A percentile compares a stretch with the other conserved stretches of the same genome.
Conservation (phyloP, 306 rosid genomes). For the Corylus heterophylla region DNA sequence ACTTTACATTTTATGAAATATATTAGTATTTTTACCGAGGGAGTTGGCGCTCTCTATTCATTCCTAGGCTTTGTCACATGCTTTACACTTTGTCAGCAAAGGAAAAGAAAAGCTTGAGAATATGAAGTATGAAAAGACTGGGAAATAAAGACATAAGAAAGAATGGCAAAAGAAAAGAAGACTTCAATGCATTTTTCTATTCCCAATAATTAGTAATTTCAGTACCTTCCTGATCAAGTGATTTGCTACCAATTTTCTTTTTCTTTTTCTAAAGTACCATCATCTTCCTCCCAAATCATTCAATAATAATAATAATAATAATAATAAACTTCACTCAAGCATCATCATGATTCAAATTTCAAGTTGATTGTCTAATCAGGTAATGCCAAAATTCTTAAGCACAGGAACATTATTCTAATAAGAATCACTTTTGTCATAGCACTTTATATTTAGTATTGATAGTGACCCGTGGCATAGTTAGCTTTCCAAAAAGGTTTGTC, state of each 20-base stretch:
- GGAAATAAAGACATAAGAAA: constrained; percentile 30
- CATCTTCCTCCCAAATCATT: background rate
- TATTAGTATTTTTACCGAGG: constrained; percentile 44
- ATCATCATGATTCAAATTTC: constrained; percentile 18
- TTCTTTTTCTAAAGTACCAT: background rate
- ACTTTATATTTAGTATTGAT: constrained; percentile 35
- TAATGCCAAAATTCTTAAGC: constrained; percentile 7
- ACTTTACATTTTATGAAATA: constrained; percentile 58
- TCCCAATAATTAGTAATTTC: constrained; percentile 3
- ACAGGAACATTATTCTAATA: constrained; percentile 8
- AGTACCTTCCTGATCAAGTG: background rate
- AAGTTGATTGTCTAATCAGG: background rate
- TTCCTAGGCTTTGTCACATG: constrained; percentile 42
- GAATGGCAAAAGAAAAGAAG: constrained; percentile 30
- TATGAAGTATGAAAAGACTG: constrained; percentile 48
- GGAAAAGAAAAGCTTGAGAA: constrained; percentile 40
- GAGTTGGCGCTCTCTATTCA: constrained; percentile 36
- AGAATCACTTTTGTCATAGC: constrained; percentile 27
- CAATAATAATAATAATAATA: background rate
- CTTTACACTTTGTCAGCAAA: constrained; percentile 53
- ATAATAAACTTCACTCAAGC: background rate
- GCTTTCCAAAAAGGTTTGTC: constrained; percentile 32
- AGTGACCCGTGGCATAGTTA: constrained; percentile 24
- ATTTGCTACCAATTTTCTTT: background rate
- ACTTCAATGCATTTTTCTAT: constrained; percentile 16